Base-by-base conservation (phyloP, 805 yeast species). In the Metahyphopichia silvanorum region DNA sequence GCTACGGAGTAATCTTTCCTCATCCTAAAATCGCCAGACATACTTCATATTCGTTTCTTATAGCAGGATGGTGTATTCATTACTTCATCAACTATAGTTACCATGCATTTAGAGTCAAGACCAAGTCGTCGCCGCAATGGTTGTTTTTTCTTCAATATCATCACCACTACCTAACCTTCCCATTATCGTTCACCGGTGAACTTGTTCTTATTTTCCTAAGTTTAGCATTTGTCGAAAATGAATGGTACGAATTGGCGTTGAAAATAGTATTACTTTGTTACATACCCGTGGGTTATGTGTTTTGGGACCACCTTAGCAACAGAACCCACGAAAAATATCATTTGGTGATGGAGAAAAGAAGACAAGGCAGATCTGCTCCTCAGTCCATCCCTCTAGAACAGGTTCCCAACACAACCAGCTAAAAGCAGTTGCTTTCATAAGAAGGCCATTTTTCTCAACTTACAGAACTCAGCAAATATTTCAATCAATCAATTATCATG, bases 11-110 rank as follows among this genome's bases (percentile, higher is more conserved):
- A 15, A 62, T 67, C 17, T 65, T 53, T 34, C 65, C 66, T 2
- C 66, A 61, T 35, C 71, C 71, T 4, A 57, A 49, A 27, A 45
- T 66, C 16, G 71, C 73, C 5, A 64, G 57, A 34, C 72, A 67
- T 44, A 57, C 63, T 2, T 44, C 65, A 6, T 67, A 66, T 44
- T 61, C 71, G 13, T 39, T 62, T 7, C 49, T 67, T 33, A 63
- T 67, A 5, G 6, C 47, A 9, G 40, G 61, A 15, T 66, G 70
- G 70, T 55, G 68, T 34, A n/a, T 51, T 18, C 47, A 49, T 27
- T 42, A 60, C 34, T 31, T 60, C 16, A 48, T 65, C 13, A 62
- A 65, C 38, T 61, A 40, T 35, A 40, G 50, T 4, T 67, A 63
- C 45, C 51, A 63, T 37, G 42, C 66, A 4, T 66, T 66, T 45